Evolutionary conservation across 2,329 filamentous ascomycete genomes (phyloP).

Genomic region (Penicillium griseofulvum): DNA sequence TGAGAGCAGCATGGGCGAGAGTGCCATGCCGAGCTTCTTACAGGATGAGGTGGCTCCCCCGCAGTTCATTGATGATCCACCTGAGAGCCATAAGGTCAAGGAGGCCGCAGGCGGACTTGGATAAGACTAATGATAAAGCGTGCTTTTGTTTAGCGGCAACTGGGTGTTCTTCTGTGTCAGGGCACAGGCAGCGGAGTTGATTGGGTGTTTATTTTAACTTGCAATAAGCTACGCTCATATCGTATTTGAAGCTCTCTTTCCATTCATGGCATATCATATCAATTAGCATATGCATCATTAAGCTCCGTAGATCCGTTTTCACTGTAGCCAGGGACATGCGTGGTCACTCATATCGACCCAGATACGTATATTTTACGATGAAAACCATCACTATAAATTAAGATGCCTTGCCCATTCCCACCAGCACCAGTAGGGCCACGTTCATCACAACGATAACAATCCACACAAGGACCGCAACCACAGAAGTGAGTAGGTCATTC

Average conservation of each 20-base stretch:
- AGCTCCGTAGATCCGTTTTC: not conserved
- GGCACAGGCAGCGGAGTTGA: slow-evolving; percentile 20
- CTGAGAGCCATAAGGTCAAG: slow-evolving; percentile 73
- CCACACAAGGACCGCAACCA: slow-evolving; percentile 65
- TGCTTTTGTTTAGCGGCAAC: slow-evolving; percentile 2
- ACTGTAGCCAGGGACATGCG: not conserved
- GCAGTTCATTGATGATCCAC: slow-evolving; percentile 90
- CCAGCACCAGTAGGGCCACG: slow-evolving; percentile 68
- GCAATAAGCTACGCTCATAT: not conserved
- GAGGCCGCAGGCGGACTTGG: slow-evolving; percentile 61
- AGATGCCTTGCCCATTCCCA: slow-evolving; percentile 53
- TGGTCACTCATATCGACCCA: not conserved
- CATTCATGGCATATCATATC: not conserved
- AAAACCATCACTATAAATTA: not conserved
- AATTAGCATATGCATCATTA: not conserved
- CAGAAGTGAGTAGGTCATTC: slow-evolving; percentile 65
- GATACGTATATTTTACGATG: not conserved
- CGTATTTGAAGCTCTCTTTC: not conserved
- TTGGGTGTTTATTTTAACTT: not conserved
- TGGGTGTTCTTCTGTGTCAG: slow-evolving; percentile 12
- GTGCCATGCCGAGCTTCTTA: slow-evolving; percentile 76
- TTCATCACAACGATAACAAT: slow-evolving; percentile 74
- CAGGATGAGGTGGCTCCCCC: slow-evolving; percentile 79
- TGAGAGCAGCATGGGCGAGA: slow-evolving; percentile 63
- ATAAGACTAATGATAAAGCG: slow-evolving; percentile 16